These are phyloP conservation scores for Sungouiella thailandica DNA, from an alignment of 805 yeast genomes.

Conservation along the genomic window DNA sequence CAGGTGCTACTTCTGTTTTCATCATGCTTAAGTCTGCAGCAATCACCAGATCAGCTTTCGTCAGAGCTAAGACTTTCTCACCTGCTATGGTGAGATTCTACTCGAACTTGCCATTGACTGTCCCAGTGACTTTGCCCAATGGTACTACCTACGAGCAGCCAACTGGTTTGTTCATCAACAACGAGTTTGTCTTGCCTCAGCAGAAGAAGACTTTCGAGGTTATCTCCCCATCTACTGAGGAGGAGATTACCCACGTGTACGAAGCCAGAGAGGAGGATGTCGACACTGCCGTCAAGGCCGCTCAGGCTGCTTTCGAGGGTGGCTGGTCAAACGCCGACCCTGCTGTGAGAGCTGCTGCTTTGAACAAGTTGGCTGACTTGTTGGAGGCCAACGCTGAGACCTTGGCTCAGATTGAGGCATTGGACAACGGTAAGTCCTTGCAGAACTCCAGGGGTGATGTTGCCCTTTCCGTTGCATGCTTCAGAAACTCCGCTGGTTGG, in stretches of 20 bases:
- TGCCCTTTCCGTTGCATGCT: conserved; percentile 57
- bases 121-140: conserved; percentile 58
- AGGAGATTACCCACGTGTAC: conserved; percentile 60
- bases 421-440: conserved; percentile 87
- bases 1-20: background rate
- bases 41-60: conserved; percentile 2
- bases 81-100: conserved; percentile 17
- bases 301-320: conserved; percentile 66
- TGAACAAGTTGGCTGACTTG: conserved; percentile 71
- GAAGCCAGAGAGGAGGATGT: conserved; percentile 78
- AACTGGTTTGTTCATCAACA: conserved; percentile 84
- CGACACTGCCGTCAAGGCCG: conserved; percentile 82
- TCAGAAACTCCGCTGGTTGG: conserved; percentile 86
- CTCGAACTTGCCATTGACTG: conserved; percentile 34
- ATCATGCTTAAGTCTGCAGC: conserved; percentile 5
- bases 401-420: conserved; percentile 75
- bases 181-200: conserved; percentile 63
- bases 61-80: background rate
- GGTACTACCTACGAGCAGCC: conserved; percentile 75
- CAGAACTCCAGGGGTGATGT: conserved; percentile 71
- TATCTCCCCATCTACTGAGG: conserved; percentile 66
- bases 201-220: conserved; percentile 58
- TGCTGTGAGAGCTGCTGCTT: conserved; percentile 54
- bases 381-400: conserved; percentile 67
- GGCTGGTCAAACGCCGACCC: conserved; percentile 70